Evolutionary conservation across 129 eudicot species (phyloP).

Genomic region (Arctium minus): DNA sequence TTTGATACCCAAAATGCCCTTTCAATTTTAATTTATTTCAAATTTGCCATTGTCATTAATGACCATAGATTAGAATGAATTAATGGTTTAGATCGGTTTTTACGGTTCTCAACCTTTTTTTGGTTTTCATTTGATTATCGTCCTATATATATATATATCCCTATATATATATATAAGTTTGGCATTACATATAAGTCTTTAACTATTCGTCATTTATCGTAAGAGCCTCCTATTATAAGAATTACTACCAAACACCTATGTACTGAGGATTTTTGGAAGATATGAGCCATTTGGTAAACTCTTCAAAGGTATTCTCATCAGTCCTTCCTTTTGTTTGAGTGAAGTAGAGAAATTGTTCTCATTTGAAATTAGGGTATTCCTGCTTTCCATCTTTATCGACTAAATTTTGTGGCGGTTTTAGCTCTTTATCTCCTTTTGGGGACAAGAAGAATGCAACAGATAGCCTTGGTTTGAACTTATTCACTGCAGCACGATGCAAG

Average conservation of each 20-base stretch:
- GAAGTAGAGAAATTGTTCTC: conserved; percentile 38
- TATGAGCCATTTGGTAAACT: conserved; percentile 36
- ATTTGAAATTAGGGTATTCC: conserved; percentile 49
- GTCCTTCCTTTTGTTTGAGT: conserved; percentile 45
- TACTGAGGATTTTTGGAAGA: conserved; percentile 8
- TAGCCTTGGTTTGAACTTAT: conserved; percentile 31
- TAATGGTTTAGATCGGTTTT: too few relatives aligned
- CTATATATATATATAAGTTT: too few relatives aligned
- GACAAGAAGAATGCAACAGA: conserved; percentile 47
- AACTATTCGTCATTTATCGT: neutral
- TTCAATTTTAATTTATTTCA: too few relatives aligned
- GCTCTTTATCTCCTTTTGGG: conserved; percentile 50
- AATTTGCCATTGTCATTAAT: too few relatives aligned
- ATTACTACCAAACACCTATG: neutral
- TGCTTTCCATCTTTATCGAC: conserved; percentile 12
- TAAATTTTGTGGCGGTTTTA: conserved; percentile 40
- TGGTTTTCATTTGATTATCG: too few relatives aligned
- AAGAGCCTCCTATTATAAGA: neutral
- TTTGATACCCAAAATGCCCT: too few relatives aligned
- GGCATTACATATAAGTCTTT: neutral
- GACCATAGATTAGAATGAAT: too few relatives aligned
- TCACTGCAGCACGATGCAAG: conserved; percentile 57
- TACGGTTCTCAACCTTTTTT: too few relatives aligned
- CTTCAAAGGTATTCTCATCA: conserved; percentile 31
- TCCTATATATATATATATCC: too few relatives aligned